phyloP scores from a whole-genome alignment of 148 eudicot genomes.

The Persicaria tinctoria region DNA sequence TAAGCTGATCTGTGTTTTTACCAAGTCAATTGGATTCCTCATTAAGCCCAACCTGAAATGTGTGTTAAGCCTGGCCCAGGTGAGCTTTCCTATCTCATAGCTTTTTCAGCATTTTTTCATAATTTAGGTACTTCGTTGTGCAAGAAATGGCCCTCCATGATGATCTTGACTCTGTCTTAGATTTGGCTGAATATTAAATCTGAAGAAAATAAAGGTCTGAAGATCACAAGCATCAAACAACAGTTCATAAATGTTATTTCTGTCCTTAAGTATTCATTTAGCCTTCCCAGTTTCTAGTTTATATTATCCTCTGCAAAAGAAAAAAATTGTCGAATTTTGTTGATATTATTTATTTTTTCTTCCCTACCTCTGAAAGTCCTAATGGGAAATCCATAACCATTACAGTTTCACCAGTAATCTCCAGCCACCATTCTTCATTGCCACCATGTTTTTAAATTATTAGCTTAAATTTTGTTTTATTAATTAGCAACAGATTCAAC shows the following conservation, averaged over 20 bases:
- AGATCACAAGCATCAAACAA: not conserved
- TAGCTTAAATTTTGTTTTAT: not conserved
- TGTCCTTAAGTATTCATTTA: not conserved
- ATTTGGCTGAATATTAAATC: not conserved
- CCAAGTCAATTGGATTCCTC: too few relatives aligned
- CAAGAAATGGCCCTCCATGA: not conserved
- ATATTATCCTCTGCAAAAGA: not conserved
- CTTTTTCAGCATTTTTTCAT: not conserved
- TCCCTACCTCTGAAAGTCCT: too few relatives aligned
- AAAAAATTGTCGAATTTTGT: not conserved
- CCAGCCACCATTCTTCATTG: not conserved
- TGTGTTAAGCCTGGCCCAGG: too few relatives aligned
- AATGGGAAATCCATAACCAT: not conserved
- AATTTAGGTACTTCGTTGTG: not conserved
- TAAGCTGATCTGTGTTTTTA: too few relatives aligned
- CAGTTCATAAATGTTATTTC: not conserved
- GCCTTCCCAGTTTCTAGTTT: not conserved
- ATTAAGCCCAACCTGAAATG: too few relatives aligned
- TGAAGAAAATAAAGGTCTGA: not conserved
- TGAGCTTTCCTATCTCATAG: too few relatives aligned
- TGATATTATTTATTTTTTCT: not conserved
- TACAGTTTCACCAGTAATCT: not conserved
- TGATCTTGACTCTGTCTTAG: not conserved
- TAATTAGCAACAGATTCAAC: constrained; percentile 1
- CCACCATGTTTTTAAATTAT: not conserved